Percentiles rank a stretch among this genome's conserved stretches.
phyloP scores from a whole-genome alignment of 805 yeast species.

The Saccharomycopsis lassenensis region DNA sequence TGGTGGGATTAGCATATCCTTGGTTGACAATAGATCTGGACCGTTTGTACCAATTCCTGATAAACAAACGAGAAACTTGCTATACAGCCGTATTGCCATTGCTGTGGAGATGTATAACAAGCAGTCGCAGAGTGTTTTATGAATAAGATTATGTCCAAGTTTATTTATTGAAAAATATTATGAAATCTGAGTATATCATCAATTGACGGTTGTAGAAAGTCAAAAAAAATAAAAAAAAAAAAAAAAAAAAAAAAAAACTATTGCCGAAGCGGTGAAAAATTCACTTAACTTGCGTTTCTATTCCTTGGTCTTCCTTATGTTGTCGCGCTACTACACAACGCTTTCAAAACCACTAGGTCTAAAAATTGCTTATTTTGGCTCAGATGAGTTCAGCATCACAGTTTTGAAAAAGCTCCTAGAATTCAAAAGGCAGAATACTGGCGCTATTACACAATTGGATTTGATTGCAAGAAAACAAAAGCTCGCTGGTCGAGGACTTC shows the following conservation, averaged over 20 bases:
- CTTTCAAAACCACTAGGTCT: too few species aligned
- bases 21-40: constrained; percentile 44
- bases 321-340: too few species aligned
- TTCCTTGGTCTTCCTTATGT: too few species aligned
- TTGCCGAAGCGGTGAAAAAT: background rate
- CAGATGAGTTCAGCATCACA: constrained; percentile 57
- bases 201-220: background rate
- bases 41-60: constrained; percentile 79
- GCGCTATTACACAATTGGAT: constrained; percentile 32
- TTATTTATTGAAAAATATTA: too few species aligned
- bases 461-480: constrained; percentile 57
- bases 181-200: too few species aligned
- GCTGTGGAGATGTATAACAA: constrained; percentile 79
- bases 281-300: too few species aligned
- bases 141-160: too few species aligned
- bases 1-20: constrained; percentile 63
- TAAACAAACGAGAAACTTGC: constrained; percentile 43
- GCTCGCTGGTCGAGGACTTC: constrained; percentile 47
- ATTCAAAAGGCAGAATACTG: constrained; percentile 16
- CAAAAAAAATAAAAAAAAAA: background rate
- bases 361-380: constrained; percentile 62
- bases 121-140: constrained; percentile 42
- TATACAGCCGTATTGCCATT: constrained; percentile 62
- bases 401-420: constrained; percentile 34
- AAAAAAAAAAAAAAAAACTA: background rate